Conservation (phyloP, 2,329 filamentous ascomycete species). For the Fusarium musae region DNA sequence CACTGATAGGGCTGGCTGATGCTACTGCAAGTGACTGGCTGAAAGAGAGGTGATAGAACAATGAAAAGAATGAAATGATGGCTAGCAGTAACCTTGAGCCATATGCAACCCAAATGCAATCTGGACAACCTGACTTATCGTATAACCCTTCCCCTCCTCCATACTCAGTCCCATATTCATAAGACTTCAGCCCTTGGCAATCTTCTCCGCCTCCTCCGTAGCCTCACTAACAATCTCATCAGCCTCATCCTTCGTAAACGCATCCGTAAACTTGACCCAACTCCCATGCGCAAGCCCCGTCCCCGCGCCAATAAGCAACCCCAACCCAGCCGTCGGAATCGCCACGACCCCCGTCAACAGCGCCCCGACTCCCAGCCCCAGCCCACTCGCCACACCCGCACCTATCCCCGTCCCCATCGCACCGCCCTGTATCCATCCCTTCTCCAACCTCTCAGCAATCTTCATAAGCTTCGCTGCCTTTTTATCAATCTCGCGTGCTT, state of each 20-base stretch:
- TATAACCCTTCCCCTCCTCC: no score
- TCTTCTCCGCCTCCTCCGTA: conserved; percentile 31
- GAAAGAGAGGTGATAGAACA: background rate
- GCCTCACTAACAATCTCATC: conserved; percentile 33
- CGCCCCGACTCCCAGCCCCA: conserved; percentile 30
- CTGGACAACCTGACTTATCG: background rate
- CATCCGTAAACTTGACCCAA: conserved; percentile 39
- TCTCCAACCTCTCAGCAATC: conserved; percentile 30
- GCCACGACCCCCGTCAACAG: conserved; percentile 35
- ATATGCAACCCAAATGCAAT: background rate
- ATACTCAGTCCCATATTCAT: no score
- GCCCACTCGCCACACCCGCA: conserved; percentile 35
- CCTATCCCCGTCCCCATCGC: conserved; percentile 37
- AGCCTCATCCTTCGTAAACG: conserved; percentile 34
- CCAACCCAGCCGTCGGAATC: conserved; percentile 33
- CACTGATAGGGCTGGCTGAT: background rate
- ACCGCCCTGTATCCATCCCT: conserved; percentile 40
- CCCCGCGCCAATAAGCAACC: conserved; percentile 35
- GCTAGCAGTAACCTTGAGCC: background rate
- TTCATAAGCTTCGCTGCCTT: conserved; percentile 41
- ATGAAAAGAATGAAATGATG: background rate
- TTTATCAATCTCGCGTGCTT: conserved; percentile 34
- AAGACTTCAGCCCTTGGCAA: conserved; percentile 1
- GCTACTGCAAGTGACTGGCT: background rate
- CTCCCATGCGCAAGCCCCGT: conserved; percentile 33